phyloP scores from a whole-genome alignment of 805 yeast species.

The Barnettozyma siamensis region DNA sequence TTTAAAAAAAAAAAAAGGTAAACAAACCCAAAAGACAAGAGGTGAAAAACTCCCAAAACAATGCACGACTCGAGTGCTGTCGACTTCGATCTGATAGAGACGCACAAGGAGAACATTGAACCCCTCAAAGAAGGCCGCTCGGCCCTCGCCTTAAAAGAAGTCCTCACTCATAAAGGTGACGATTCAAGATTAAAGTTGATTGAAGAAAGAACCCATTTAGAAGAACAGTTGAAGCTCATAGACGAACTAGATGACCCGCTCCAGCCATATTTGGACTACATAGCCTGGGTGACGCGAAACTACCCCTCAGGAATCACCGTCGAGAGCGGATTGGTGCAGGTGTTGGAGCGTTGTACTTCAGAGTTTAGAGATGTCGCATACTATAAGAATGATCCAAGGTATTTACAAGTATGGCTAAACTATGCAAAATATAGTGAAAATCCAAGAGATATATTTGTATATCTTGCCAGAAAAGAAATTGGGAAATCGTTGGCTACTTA shows the following conservation, averaged over 20 bases:
- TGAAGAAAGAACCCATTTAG: slow-evolving; percentile 42
- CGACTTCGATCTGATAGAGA: slow-evolving; percentile 43
- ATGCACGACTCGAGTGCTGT: slow-evolving; percentile 14
- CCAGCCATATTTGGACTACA: slow-evolving; percentile 66
- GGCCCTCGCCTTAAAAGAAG: slow-evolving; percentile 46
- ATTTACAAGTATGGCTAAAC: slow-evolving; percentile 73
- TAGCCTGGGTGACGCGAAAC: slow-evolving; percentile 62
- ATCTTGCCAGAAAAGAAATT: slow-evolving; percentile 63
- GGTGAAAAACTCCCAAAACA: too few relatives aligned
- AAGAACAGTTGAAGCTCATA: slow-evolving; percentile 39
- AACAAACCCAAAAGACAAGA: too few relatives aligned
- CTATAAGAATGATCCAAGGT: slow-evolving; percentile 80
- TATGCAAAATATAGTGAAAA: slow-evolving; percentile 65
- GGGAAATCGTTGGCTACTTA: slow-evolving; percentile 62
- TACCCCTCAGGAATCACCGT: slow-evolving; percentile 57
- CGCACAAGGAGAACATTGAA: slow-evolving; percentile 71
- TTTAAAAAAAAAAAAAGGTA: too few relatives aligned
- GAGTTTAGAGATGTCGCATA: slow-evolving; percentile 56
- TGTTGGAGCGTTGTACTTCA: slow-evolving; percentile 69
- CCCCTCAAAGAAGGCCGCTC: slow-evolving; percentile 67
- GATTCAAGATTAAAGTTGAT: slow-evolving; percentile 25
- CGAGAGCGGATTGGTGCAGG: slow-evolving; percentile 57
- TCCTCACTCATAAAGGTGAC: slow-evolving; percentile 29
- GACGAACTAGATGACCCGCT: slow-evolving; percentile 80
- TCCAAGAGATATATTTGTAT: slow-evolving; percentile 65